Evolutionary conservation across 768 basidiomycete species (phyloP).

Genomic region (Mycena kentingensis): DNA sequence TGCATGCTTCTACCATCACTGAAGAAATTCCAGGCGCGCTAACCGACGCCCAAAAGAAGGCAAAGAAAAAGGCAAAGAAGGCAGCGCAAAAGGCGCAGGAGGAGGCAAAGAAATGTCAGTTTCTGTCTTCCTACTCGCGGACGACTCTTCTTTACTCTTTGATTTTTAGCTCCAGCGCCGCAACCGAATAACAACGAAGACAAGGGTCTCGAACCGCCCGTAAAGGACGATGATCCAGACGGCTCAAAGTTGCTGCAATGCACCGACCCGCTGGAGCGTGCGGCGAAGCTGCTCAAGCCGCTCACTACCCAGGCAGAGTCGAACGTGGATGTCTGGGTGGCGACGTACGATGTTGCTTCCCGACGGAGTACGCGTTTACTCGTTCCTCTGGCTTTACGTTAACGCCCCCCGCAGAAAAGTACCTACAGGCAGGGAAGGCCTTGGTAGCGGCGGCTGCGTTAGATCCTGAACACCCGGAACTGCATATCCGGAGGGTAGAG

Average conservation of each 20-base stretch:
- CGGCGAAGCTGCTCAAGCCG: slow-evolving; percentile 69
- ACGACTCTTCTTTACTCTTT: slow-evolving; percentile 3
- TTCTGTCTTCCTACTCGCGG: slow-evolving; percentile 5
- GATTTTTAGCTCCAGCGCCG: slow-evolving; percentile 33
- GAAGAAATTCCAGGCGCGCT: slow-evolving; percentile 37
- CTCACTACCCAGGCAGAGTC: slow-evolving; percentile 53
- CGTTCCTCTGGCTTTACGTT: neutral
- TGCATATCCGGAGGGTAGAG: slow-evolving; percentile 73
- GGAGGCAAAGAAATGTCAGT: slow-evolving; percentile 70
- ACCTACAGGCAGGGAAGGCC: slow-evolving; percentile 74
- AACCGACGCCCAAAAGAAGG: slow-evolving; percentile 74
- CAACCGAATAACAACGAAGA: slow-evolving; percentile 54
- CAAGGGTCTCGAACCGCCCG: slow-evolving; percentile 62
- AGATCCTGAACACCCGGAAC: slow-evolving; percentile 57
- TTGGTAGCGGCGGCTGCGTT: slow-evolving; percentile 58
- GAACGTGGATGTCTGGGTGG: slow-evolving; percentile 71
- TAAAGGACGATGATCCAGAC: slow-evolving; percentile 83
- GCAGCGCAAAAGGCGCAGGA: slow-evolving; percentile 66
- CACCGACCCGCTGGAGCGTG: slow-evolving; percentile 71
- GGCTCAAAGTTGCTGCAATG: slow-evolving; percentile 69
- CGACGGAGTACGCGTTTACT: slow-evolving; percentile 65
- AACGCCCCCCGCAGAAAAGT: slow-evolving; percentile 57
- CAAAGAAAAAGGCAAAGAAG: slow-evolving; percentile 86
- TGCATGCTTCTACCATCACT: slow-evolving; percentile 1
- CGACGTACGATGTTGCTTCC: slow-evolving; percentile 78